Evolutionary conservation across 306 rosid genomes (phyloP), one percentile per base, ranked within the genome.

Genomic region (Corylus heterophylla): DNA sequence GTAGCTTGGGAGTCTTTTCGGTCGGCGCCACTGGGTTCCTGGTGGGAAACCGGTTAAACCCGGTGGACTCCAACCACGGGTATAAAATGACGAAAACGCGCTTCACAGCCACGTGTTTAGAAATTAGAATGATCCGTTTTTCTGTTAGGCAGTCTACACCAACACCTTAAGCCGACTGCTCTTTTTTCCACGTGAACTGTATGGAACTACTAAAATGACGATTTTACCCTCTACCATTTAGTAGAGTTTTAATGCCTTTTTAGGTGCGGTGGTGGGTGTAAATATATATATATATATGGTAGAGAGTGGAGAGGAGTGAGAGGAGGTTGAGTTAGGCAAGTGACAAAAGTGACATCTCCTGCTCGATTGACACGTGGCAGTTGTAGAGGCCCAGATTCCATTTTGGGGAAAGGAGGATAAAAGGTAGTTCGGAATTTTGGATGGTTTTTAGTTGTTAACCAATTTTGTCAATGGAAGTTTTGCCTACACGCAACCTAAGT

Each of bases 401-500:
- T 55, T 47, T 3, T 5, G 48, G 9, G 5, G 13, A 18, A 64
- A 74, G 25, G 2, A 52, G 37, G 62, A 69, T 48, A 67, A 58
- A 9, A 31, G 69, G 76, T 27, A 17, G 82, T 69, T 79, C 68
- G 76, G 79, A 80, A 47, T 54, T 74, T 81, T 80, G 51, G 76
- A 49, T 49, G 52, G 52, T 11, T 49, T 48, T 9, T 10, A 9
- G 81, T 83, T 71, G 83, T 74, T 64, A 79, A 16, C 83, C 78
- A 82, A 75, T 68, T 75, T 80, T 66, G 61, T 31, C 45, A 62
- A 4, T 61, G 10, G 75, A 48, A 16, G 20, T 58, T 76, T 86
- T 74, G 54, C 84, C 83, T 67, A 20, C 90, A 86, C 88, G 92
- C 88, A 80, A 80, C 78, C 84, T 75, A n/a, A n/a, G 49, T 13